Conservation (phyloP, 257 asterid genomes). For the Jacaranda mimosifolia region DNA sequence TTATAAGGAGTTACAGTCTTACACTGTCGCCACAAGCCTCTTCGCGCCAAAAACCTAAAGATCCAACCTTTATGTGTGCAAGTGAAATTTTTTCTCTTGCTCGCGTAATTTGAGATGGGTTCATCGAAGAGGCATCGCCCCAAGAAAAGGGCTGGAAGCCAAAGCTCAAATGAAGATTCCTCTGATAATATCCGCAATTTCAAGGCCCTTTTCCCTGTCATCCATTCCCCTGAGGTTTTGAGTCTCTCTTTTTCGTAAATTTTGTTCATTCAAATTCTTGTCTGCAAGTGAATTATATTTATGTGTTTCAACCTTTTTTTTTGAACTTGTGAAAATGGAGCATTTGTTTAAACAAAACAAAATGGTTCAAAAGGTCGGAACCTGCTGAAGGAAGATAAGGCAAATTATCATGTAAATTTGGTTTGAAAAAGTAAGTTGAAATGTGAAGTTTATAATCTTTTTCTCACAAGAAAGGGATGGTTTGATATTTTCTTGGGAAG, state of each 20-base stretch:
- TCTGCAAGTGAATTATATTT: background rate
- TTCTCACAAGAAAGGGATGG: background rate
- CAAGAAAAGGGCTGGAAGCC: conserved; percentile 15
- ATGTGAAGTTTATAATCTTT: background rate
- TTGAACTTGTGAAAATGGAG: background rate
- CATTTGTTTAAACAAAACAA: background rate
- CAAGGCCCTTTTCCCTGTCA: conserved; percentile 27
- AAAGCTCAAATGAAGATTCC: conserved; percentile 16
- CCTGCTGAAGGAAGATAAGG: background rate
- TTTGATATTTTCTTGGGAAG: background rate
- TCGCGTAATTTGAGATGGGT: conserved; percentile 21
- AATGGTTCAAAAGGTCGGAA: conserved; percentile 10
- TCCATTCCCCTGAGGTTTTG: conserved; percentile 46
- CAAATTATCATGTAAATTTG: background rate
- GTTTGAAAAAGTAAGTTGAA: background rate
- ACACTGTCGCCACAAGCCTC: background rate
- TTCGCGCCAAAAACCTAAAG: conserved; percentile 39
- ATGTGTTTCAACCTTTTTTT: background rate
- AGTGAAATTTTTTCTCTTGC: background rate
- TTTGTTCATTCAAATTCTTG: conserved; percentile 14
- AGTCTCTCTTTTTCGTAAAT: background rate
- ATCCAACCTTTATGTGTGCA: background rate
- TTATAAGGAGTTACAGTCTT: too few species aligned
- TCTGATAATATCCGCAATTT: conserved; percentile 28
- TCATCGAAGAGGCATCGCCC: conserved; percentile 27